Evolutionary conservation across 495 filamentous ascomycete species (phyloP).

Genomic region (Aspergillus avenaceus): DNA sequence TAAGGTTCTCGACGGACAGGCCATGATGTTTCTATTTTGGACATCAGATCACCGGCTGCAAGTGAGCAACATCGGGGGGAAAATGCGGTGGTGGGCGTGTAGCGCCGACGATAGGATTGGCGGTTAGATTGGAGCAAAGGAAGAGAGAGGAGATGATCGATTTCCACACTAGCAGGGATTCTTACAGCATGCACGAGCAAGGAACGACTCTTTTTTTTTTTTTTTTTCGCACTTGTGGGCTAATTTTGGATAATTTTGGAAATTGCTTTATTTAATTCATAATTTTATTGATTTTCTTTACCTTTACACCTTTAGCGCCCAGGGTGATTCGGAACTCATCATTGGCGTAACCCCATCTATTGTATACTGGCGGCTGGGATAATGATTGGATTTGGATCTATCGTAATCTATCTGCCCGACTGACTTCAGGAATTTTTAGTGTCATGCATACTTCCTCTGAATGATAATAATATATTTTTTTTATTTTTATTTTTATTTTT

Average conservation of each 20-base stretch:
- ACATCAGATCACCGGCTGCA: constrained; percentile 10
- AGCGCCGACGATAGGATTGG: constrained; percentile 8
- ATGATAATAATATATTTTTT: background rate
- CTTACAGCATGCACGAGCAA: constrained; percentile 10
- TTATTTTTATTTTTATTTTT: background rate
- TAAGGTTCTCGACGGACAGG: background rate
- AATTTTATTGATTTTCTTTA: no score
- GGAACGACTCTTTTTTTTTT: no score
- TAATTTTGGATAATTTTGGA: constrained; percentile 26
- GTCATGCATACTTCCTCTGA: background rate
- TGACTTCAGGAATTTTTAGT: background rate
- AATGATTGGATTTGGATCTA: constrained; percentile 12
- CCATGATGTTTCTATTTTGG: constrained; percentile 26
- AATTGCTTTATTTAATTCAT: no score
- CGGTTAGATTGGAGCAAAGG: constrained; percentile 14
- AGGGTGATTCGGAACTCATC: constrained; percentile 7
- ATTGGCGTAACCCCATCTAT: constrained; percentile 11
- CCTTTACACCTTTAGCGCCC: constrained; percentile 13
- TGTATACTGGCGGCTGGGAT: constrained; percentile 8
- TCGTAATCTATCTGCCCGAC: constrained; percentile 1
- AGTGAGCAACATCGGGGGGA: constrained; percentile 9
- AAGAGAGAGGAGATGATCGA: no score
- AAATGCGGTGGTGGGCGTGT: constrained; percentile 15
- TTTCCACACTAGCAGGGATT: constrained; percentile 8
- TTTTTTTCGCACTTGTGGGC: no score